phyloP scores from a whole-genome alignment of 495 filamentous ascomycete genomes.

The Xylaria venustula region DNA sequence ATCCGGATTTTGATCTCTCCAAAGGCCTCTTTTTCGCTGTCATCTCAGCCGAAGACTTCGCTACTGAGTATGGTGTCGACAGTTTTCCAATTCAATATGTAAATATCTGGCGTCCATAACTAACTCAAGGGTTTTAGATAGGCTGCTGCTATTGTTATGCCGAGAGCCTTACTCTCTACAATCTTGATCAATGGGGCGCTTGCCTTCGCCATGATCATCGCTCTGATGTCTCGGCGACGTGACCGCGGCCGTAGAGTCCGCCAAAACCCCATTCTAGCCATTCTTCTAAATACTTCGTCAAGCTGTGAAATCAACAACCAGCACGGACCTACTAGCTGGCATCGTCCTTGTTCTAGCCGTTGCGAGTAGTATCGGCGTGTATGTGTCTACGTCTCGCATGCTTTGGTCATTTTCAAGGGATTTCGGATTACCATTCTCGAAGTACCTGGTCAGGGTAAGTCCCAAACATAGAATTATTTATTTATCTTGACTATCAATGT shows the following conservation, averaged over 20 bases:
- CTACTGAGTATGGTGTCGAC: too few relatives aligned
- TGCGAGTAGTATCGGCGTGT: conserved; percentile 45
- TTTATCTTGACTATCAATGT: too few relatives aligned
- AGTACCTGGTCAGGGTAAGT: conserved; percentile 42
- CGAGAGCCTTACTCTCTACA: conserved; percentile 45
- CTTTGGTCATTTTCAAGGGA: conserved; percentile 62
- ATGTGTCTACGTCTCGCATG: conserved; percentile 54
- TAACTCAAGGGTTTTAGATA: too few relatives aligned
- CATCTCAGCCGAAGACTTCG: too few relatives aligned
- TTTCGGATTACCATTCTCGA: conserved; percentile 55
- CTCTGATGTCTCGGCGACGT: conserved; percentile 45
- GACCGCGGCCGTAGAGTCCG: conserved; percentile 22
- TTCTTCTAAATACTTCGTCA: conserved; percentile 55
- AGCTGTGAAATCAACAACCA: conserved; percentile 39
- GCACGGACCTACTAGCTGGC: conserved; percentile 43
- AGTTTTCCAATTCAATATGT: too few relatives aligned
- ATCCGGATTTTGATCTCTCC: too few relatives aligned
- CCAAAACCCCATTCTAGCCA: conserved; percentile 46
- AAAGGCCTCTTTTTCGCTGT: too few relatives aligned
- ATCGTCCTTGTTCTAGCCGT: conserved; percentile 46
- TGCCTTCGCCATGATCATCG: conserved; percentile 44
- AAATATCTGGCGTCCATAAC: too few relatives aligned
- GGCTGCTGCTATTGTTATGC: conserved; percentile 40
- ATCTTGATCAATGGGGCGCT: conserved; percentile 38
- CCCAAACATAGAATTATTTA: conserved; percentile 28